A percentile compares a stretch with the other conserved stretches of the same genome.
Conservation (phyloP, 2,329 filamentous ascomycete species). For the Gnomoniopsis smithogilvyi region DNA sequence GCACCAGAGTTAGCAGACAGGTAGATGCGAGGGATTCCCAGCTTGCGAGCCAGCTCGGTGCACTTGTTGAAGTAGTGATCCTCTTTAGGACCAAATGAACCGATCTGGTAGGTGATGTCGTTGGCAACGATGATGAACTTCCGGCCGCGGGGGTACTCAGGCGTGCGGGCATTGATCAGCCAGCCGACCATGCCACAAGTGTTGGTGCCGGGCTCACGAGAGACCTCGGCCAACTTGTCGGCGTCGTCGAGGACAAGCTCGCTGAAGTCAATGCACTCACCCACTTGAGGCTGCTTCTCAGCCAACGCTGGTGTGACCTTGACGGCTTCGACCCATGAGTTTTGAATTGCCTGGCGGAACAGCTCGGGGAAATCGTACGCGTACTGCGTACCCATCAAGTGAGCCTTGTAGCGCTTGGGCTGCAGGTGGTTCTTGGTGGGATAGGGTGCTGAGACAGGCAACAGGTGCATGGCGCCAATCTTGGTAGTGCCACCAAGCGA, state of each 20-base stretch:
- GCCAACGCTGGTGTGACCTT: conserved; percentile 70
- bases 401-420: conserved; percentile 98
- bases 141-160: conserved; percentile 89
- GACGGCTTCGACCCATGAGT: conserved; percentile 79
- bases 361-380: conserved; percentile 99
- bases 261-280: conserved; percentile 89
- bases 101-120: conserved; percentile 99
- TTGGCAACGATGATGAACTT: conserved; percentile 97
- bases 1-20: conserved; percentile 98
- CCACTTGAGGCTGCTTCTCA: conserved; percentile 77
- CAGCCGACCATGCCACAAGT: conserved; percentile 98
- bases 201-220: conserved; percentile 93
- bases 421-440: conserved; percentile 98
- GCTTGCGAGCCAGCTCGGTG: conserved; percentile 88
- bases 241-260: conserved; percentile 94
- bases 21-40: conserved; percentile 96
- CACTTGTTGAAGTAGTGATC: conserved; percentile 99
- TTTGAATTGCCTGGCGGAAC: conserved; percentile 96
- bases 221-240: conserved; percentile 88
- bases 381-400: conserved; percentile 98
- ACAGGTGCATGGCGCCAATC: conserved; percentile 91
- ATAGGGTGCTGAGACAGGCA: conserved; percentile 88
- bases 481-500: conserved; percentile 94
- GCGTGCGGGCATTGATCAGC: conserved; percentile 91
- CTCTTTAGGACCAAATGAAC: conserved; percentile 93